A percentile compares a stretch with the other conserved stretches of the same genome.
Conservation (phyloP, 2,329 filamentous ascomycete genomes). For the Fusarium dlaminii region DNA sequence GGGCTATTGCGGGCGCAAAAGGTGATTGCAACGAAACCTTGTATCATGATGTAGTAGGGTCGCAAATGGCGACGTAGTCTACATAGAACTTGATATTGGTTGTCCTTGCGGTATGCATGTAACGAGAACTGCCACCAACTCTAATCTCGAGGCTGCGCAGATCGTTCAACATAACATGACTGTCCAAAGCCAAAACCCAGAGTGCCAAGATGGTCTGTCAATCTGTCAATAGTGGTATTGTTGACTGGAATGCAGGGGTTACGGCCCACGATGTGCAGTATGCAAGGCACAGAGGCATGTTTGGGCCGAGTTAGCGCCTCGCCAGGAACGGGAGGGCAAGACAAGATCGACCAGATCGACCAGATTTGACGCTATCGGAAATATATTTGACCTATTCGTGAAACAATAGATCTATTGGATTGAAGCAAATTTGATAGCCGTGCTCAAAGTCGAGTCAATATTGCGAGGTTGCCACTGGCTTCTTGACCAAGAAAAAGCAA, state of each 20-base stretch:
- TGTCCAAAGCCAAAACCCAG: not conserved
- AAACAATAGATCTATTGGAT: not conserved
- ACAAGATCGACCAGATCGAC: conserved; percentile 4
- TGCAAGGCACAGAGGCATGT: conserved; percentile 10
- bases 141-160: not conserved
- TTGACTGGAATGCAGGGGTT: conserved; percentile 11
- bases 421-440: not conserved
- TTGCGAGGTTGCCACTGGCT: not conserved
- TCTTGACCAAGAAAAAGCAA: not conserved
- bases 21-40: not conserved
- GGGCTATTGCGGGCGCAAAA: not conserved
- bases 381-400: not conserved
- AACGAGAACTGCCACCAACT: not conserved
- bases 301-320: conserved; percentile 1
- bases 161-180: not conserved
- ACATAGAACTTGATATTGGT: not conserved
- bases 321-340: conserved; percentile 13
- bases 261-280: not conserved
- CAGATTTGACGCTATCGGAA: not conserved
- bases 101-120: not conserved
- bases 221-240: not conserved
- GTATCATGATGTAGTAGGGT: not conserved
- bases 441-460: not conserved
- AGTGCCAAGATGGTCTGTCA: not conserved
- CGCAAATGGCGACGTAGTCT: not conserved